phyloP scores from a whole-genome alignment of 129 eudicot genomes.

The Lonicera japonica region DNA sequence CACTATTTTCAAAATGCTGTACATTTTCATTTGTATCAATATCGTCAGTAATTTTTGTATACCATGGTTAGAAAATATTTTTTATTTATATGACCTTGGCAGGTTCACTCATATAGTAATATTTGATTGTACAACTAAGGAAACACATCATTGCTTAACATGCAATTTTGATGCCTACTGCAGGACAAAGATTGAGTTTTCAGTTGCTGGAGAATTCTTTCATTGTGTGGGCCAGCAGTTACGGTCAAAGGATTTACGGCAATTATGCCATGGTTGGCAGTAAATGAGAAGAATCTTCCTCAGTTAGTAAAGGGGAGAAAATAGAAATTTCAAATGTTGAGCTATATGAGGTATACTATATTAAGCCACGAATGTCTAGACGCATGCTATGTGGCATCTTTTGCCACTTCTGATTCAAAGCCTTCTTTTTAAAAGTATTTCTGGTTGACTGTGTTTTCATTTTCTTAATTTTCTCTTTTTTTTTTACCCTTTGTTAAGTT shows the following conservation, averaged over 20 bases:
- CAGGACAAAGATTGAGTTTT: conserved; percentile 72
- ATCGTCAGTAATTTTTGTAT: too few relatives aligned
- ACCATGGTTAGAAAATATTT: background rate
- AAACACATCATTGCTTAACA: conserved; percentile 1
- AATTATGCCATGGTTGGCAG: conserved; percentile 91
- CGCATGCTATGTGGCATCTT: background rate
- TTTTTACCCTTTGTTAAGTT: too few relatives aligned
- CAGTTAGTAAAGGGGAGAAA: conserved; percentile 59
- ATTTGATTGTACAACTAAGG: background rate
- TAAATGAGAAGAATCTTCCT: conserved; percentile 72
- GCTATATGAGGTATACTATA: conserved; percentile 68
- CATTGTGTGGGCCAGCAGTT: conserved; percentile 66
- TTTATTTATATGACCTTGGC: background rate
- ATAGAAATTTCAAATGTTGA: conserved; percentile 57
- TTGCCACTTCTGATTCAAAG: background rate
- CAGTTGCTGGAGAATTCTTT: conserved; percentile 64
- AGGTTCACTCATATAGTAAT: background rate
- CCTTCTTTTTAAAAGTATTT: background rate
- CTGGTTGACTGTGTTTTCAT: background rate
- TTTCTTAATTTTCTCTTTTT: background rate
- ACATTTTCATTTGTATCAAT: too few relatives aligned
- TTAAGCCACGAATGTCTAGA: background rate
- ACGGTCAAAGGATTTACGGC: conserved; percentile 71
- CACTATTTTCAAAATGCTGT: background rate
- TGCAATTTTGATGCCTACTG: conserved; percentile 9